Base-by-base conservation (phyloP, 2,329 filamentous ascomycete genomes). In the Xylaria sp. region DNA sequence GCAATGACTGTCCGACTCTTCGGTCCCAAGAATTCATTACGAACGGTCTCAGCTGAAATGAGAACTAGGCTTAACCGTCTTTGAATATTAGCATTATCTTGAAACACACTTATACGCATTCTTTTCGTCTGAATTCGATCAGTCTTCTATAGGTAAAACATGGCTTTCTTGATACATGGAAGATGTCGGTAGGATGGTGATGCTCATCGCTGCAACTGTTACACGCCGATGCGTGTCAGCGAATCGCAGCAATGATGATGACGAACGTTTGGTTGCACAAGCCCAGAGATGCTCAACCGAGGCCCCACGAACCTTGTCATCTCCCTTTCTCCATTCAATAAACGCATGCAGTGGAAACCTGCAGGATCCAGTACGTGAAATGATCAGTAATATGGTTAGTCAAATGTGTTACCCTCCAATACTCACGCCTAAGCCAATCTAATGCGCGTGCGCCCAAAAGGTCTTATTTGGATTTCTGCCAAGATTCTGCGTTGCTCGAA, bases 381-480 rank as follows among this genome's bases (percentile, higher is more conserved):
- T 6, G 32, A 10, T 55, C n/a, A 20, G 28, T 56, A 18, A 34
- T 32, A 18, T 8, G 20, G 32, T 23, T 48, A 34, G n/a, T 39
- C 3, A 30, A 20, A 46, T 45, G 18, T 5, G 10, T 7, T 57
- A 30, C 20, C 45, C 45, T 53, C 30, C 28, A 41, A 36, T 34
- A 9, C 20, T 28, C 8, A n/a, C 10, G 34, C 18, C 46, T 45
- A 23, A 36, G 18, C 36, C 48, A 52, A 23, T 58, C 23, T 52
- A 34, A 59, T 53, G 53, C n/a, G 34, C 34, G 43, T 23, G 36
- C 30, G 45, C 48, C 36, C 43, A 48, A 55, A 53, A 46, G 8
- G 59, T 59, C 65, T 28, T 32, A 60, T 67, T 56, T 12, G 25
- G 12, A 23, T 25, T 32, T 45, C 41, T 28, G 60, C 56, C 60